These are phyloP conservation scores for Globisporangium mamillatum DNA, from an alignment of 352 stramenopile genomes.

Conservation along the genomic window DNA sequence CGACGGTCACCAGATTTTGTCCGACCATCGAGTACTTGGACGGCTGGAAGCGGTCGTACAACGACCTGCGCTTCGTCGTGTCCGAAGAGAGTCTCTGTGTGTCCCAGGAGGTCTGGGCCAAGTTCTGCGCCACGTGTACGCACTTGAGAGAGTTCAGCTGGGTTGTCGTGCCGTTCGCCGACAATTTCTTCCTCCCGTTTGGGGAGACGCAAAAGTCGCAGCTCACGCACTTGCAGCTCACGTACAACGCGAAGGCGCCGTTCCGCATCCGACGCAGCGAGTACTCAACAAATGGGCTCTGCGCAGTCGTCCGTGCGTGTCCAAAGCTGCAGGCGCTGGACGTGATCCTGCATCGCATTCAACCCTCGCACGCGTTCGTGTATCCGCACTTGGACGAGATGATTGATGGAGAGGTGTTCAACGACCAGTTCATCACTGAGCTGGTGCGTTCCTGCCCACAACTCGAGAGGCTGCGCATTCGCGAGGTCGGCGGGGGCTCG, in stretches of 20 bases:
- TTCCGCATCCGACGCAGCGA: constrained; percentile 49
- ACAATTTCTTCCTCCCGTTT: constrained; percentile 66
- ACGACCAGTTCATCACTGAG: constrained; percentile 34
- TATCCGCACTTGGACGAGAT: constrained; percentile 62
- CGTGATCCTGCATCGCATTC: constrained; percentile 44
- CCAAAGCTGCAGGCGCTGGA: constrained; percentile 35
- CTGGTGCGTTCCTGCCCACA: constrained; percentile 24
- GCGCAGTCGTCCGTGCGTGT: constrained; percentile 29
- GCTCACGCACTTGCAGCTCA: constrained; percentile 43
- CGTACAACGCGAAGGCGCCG: constrained; percentile 46
- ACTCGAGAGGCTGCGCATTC: constrained; percentile 33
- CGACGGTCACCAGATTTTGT: constrained; percentile 29
- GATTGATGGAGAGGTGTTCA: constrained; percentile 51
- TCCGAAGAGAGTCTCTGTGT: constrained; percentile 39
- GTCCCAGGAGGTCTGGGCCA: constrained; percentile 33
- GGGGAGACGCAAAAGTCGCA: constrained; percentile 30
- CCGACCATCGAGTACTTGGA: constrained; percentile 60
- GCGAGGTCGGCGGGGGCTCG: constrained; percentile 26
- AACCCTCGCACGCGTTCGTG: constrained; percentile 42
- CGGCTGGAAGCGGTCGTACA: constrained; percentile 61
- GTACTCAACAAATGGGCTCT: constrained; percentile 44
- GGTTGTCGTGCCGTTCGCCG: constrained; percentile 62
- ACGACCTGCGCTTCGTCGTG: constrained; percentile 32
- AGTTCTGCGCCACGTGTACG: constrained; percentile 40
- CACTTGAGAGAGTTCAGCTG: constrained; percentile 60